A percentile compares a stretch with the other conserved stretches of the same genome.
phyloP scores from a whole-genome alignment of 2,329 filamentous ascomycete genomes.

The Aspergillus sp. region DNA sequence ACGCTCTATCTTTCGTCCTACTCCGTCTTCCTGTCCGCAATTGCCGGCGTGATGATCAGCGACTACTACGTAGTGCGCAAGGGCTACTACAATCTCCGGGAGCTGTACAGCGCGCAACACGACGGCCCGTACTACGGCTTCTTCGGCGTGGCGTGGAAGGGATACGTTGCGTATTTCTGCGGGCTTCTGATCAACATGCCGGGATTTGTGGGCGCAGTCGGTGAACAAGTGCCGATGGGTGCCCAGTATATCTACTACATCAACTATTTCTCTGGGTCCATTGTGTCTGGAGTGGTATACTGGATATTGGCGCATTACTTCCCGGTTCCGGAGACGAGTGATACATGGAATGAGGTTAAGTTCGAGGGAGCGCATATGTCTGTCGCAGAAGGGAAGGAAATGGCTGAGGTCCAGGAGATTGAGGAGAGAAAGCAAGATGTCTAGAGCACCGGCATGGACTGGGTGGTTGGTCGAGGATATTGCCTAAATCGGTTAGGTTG shows the following conservation, averaged over 20 bases:
- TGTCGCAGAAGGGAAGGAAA: constrained; percentile 12
- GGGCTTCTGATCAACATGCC: constrained; percentile 82
- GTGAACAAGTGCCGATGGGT: constrained; percentile 57
- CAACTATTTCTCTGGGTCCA: constrained; percentile 78
- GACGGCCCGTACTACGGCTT: constrained; percentile 58
- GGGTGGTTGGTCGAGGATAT: background rate
- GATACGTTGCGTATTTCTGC: constrained; percentile 65
- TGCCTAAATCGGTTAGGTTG: too few species aligned
- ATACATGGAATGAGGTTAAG: constrained; percentile 64
- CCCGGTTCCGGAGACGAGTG: constrained; percentile 63
- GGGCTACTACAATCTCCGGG: constrained; percentile 65
- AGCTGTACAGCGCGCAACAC: constrained; percentile 61
- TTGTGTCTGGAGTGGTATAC: constrained; percentile 57
- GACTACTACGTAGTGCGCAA: constrained; percentile 78
- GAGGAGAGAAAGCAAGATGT: background rate
- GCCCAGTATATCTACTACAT: constrained; percentile 76
- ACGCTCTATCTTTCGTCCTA: constrained; percentile 81
- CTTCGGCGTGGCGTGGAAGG: constrained; percentile 67
- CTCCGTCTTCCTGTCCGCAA: constrained; percentile 78
- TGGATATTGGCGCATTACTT: constrained; percentile 57
- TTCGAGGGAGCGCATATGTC: constrained; percentile 11
- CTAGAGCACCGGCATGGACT: background rate
- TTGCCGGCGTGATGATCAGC: constrained; percentile 71
- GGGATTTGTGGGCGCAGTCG: constrained; percentile 73
- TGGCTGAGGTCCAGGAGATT: constrained; percentile 4